Conservation (phyloP, 331 rosid genomes). For the Saraca asoca region DNA sequence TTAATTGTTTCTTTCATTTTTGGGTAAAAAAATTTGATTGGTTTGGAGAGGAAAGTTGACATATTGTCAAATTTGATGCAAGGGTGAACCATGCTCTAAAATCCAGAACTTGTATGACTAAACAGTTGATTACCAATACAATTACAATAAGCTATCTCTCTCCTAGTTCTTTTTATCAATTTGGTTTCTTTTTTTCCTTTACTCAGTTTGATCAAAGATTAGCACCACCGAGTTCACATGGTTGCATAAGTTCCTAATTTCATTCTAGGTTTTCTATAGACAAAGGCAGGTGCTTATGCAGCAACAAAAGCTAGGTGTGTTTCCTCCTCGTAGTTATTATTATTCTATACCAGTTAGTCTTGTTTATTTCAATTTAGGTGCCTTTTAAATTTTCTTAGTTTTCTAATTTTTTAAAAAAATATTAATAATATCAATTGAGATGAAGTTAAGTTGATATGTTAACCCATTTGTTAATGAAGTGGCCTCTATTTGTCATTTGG, state of each 20-base stretch:
- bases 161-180: too few species aligned
- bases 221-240: background rate
- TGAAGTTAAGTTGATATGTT: constrained; percentile 5
- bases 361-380: background rate
- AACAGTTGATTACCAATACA: too few species aligned
- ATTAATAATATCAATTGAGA: background rate
- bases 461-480: too few species aligned
- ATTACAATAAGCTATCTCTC: too few species aligned
- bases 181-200: background rate
- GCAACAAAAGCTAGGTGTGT: constrained; percentile 80
- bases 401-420: background rate
- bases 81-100: too few species aligned
- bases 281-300: constrained; percentile 56
- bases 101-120: too few species aligned
- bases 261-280: constrained; percentile 46
- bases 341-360: background rate
- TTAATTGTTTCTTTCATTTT: too few species aligned
- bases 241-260: constrained; percentile 20
- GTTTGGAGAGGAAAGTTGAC: too few species aligned
- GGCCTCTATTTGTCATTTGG: too few species aligned
- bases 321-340: constrained; percentile 6
- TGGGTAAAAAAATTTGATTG: too few species aligned
- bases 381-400: background rate
- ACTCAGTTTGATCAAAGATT: constrained; percentile 3
- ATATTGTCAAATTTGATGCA: too few species aligned